These are phyloP conservation scores for Rubroshorea leprosula DNA, from an alignment of 345 rosid species.

Conservation along the genomic window DNA sequence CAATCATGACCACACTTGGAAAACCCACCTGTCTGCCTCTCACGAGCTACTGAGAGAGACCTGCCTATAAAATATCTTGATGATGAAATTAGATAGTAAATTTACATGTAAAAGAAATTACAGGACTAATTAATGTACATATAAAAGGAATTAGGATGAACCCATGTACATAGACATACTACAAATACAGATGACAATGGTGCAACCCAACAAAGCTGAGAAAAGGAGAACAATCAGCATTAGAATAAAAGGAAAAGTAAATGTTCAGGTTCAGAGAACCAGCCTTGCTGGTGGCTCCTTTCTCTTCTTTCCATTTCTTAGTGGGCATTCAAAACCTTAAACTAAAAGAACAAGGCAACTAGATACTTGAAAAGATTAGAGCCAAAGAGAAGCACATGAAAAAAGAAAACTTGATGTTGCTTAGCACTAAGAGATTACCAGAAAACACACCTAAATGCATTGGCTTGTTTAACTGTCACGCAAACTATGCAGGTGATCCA, in stretches of 20 bases:
- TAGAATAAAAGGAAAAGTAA: conserved; percentile 12
- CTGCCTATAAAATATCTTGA: background rate
- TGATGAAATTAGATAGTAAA: background rate
- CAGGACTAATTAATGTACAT: background rate
- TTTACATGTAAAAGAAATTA: background rate
- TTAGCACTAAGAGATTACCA: conserved; percentile 23
- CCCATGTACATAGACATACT: conserved; percentile 4
- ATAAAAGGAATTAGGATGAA: background rate
- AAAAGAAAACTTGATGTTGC: conserved; percentile 33
- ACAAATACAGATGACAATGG: background rate
- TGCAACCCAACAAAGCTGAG: background rate
- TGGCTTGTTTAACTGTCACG: background rate
- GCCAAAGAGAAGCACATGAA: conserved; percentile 16
- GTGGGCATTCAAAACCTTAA: conserved; percentile 41
- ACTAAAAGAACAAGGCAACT: conserved; percentile 22
- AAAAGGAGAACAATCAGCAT: conserved; percentile 5
- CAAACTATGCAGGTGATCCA: background rate
- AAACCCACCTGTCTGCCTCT: conserved; percentile 35
- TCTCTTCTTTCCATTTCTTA: conserved; percentile 1
- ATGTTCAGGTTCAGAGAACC: conserved; percentile 24
- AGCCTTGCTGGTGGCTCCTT: conserved; percentile 18
- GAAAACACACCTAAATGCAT: background rate
- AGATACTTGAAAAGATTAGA: conserved; percentile 1
- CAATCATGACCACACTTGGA: conserved; percentile 22
- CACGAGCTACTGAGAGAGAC: conserved; percentile 28